Conservation (phyloP, 2,329 filamentous ascomycete species). For the Rhynchosporium graminicola region DNA sequence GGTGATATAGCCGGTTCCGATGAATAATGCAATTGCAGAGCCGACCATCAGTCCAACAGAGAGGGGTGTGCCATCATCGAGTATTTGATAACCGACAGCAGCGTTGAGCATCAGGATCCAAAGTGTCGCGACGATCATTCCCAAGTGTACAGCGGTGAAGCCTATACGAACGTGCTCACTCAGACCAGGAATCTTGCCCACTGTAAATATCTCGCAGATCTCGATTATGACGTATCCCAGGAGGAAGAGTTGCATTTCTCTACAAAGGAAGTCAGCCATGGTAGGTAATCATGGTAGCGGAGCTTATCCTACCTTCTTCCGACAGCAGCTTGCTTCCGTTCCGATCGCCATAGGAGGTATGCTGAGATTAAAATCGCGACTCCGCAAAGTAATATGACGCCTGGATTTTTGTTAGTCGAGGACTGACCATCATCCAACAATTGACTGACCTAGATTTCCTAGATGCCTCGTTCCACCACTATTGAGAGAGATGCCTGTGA, state of each 20-base stretch:
- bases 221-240: slow-evolving; percentile 81
- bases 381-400: slow-evolving; percentile 83
- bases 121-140: slow-evolving; percentile 80
- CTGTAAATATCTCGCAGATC: slow-evolving; percentile 95
- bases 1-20: slow-evolving; percentile 93
- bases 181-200: slow-evolving; percentile 79
- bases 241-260: slow-evolving; percentile 96
- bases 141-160: slow-evolving; percentile 89
- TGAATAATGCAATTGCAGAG: slow-evolving; percentile 72
- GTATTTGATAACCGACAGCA: slow-evolving; percentile 85
- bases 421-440: slow-evolving; percentile 6
- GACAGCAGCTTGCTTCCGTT: slow-evolving; percentile 90
- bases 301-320: slow-evolving; percentile 69
- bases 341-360: slow-evolving; percentile 76
- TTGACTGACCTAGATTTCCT: slow-evolving; percentile 74
- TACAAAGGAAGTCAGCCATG: slow-evolving; percentile 44
- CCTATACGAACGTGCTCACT: slow-evolving; percentile 68
- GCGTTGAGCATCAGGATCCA: slow-evolving; percentile 95
- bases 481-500: slow-evolving; percentile 74
- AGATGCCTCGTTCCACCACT: slow-evolving; percentile 57
- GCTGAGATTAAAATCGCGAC: slow-evolving; percentile 69
- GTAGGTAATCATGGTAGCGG: slow-evolving; percentile 7
- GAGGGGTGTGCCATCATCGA: slow-evolving; percentile 88
- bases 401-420: slow-evolving; percentile 47
- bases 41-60: slow-evolving; percentile 74